Evolutionary conservation across 2,329 filamentous ascomycete genomes (phyloP), one percentile per base, ranked within the genome.

Genomic region (Stachybotrys echinatus): DNA sequence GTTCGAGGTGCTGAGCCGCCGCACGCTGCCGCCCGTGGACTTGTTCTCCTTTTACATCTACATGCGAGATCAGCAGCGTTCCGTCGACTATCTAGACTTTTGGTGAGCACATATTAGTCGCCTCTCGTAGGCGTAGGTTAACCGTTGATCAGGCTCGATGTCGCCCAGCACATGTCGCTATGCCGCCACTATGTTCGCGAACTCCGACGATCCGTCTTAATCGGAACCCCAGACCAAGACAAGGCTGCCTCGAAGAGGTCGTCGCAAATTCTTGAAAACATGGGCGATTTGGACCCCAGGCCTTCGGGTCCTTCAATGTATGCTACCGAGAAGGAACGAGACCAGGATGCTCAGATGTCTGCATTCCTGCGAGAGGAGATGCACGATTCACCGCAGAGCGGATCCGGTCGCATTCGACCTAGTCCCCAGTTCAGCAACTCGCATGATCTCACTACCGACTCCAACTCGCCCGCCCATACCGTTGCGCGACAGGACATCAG

Each of bases 41-140:
- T 78, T 99, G 12, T 99, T 96, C 70, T 96, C 92, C 2, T 99
- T 99, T 75, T 99, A 99, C 73, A 99, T 99, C 61, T 99, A 96
- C 73, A 99, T 99, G 94, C 84, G 94, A 62, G 95, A 99, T 69
- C 92, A 96, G 71, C 94, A 99, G 70, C 85, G 92, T 67, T 96
- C 92, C 7, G 94, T 99, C 12, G 94, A 99, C 65, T 99, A 99
- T 63, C 76, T 99, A 40, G 94, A 99, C 67, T 99, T 99, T 71
- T 99, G 95, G 94, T 97, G 75, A 51, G 83, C 66, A 17, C 34
- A 40, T n/a, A n/a, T n/a, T n/a, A n/a, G n/a, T n/a, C n/a, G n/a
- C n/a, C n/a, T n/a, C n/a, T n/a, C n/a, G n/a, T n/a, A n/a, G n/a
- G n/a, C n/a, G n/a, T n/a, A n/a, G n/a, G n/a, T n/a, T 62, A 23